These are phyloP conservation scores for Bryopsis sp. DNA, from an alignment of 139 green algal species.

Conservation along the genomic window DNA sequence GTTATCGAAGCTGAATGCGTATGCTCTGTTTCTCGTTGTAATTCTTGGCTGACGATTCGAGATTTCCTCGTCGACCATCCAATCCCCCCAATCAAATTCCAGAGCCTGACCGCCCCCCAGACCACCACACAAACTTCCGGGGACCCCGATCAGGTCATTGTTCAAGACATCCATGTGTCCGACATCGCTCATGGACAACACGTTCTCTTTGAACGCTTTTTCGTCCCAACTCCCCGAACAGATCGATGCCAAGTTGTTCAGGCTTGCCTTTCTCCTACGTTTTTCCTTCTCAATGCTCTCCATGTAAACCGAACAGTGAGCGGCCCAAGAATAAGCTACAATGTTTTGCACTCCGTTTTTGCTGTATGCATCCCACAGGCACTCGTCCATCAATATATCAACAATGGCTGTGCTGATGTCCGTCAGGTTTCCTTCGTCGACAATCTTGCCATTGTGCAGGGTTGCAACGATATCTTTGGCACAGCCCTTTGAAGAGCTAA, in stretches of 20 bases:
- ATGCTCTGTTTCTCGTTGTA: neutral
- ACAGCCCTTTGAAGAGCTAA: conserved; percentile 85
- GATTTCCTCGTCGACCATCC: conserved; percentile 1
- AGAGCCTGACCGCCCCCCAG: too few species aligned
- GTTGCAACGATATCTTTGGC: conserved; percentile 72
- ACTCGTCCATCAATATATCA: conserved; percentile 57
- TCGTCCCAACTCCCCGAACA: conserved; percentile 29
- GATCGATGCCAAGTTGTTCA: too few species aligned
- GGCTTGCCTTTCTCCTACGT: neutral
- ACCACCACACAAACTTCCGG: too few species aligned
- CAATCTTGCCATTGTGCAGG: conserved; percentile 74
- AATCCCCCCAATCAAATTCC: neutral
- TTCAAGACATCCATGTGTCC: neutral
- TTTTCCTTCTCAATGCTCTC: conserved; percentile 47
- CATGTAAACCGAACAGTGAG: conserved; percentile 72
- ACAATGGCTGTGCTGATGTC: conserved; percentile 62
- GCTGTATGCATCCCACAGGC: conserved; percentile 62
- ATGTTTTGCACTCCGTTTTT: conserved; percentile 64
- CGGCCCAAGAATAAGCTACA: conserved; percentile 81
- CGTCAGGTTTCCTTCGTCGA: conserved; percentile 71
- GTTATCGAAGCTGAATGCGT: neutral
- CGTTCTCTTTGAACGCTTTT: neutral
- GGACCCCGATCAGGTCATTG: neutral
- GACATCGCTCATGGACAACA: neutral
- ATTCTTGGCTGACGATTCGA: neutral